Evolutionary conservation across 331 rosid genomes (phyloP).

Genomic region (Saraca asoca): DNA sequence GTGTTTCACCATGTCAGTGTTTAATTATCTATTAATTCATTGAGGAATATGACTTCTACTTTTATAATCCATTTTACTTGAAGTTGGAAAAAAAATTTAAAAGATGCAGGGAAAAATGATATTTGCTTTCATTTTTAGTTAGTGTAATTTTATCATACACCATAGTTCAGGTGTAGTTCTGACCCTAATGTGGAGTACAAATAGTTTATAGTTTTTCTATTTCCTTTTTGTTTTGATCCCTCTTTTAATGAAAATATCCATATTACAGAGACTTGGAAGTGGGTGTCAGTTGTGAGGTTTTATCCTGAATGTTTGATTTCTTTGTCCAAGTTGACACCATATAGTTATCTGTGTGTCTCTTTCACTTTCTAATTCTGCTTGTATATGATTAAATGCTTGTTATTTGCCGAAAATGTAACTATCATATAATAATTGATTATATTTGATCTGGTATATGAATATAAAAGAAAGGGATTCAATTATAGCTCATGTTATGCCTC

Average conservation of each 20-base stretch:
- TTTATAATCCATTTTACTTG: background rate
- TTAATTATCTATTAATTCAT: background rate
- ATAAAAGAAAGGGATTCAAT: background rate
- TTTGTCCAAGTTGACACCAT: slow-evolving; percentile 18
- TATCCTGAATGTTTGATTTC: slow-evolving; percentile 9
- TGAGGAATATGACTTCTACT: background rate
- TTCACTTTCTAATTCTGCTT: background rate
- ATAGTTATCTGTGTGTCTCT: background rate
- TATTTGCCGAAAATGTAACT: background rate
- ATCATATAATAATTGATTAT: background rate
- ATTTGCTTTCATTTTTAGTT: too few relatives aligned
- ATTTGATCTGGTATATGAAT: slow-evolving; percentile 14
- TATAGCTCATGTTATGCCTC: slow-evolving; percentile 10
- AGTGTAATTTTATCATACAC: too few relatives aligned
- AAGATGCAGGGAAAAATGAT: too few relatives aligned
- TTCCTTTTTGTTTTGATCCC: background rate
- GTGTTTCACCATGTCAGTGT: background rate
- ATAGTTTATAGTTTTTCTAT: background rate
- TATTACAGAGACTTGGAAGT: background rate
- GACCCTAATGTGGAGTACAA: too few relatives aligned
- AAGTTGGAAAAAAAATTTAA: too few relatives aligned
- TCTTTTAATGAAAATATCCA: background rate
- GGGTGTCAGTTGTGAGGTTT: slow-evolving; percentile 14
- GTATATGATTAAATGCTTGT: background rate
- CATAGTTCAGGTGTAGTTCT: too few relatives aligned